Base-by-base conservation (phyloP, 345 rosid genomes). In the Eutrema heterophyllum region DNA sequence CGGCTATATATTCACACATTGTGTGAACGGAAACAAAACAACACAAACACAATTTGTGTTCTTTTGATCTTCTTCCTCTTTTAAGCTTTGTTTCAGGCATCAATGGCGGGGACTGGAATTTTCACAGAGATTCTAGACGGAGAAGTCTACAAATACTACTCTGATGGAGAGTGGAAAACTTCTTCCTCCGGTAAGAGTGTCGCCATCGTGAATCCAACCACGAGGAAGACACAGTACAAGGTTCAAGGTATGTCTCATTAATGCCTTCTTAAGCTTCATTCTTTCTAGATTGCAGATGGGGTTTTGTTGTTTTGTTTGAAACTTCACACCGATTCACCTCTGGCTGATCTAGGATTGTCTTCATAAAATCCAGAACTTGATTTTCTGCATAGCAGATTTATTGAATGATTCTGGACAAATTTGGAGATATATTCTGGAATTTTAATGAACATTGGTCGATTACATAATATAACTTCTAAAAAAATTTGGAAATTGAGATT, bases 91-190 rank as follows among this genome's bases (percentile, higher is more conserved):
- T 41, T 67, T 27, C 50, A 60, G 61, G 48, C 5, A 70, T 48
- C 62, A 73, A 94, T 95, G 99, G 98, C 96, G 0, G 98, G 97
- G 12, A 88, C 67, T 67, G 97, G 94, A 71, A 79, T 82, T 41
- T 95, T 95, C 74, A 53, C 83, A 30, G 98, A 92, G 75, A 90
- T 90, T 9, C 26, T 95, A n/a, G 96, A 92, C 4, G 99, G 90
- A 50, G 99, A 92, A 32, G 92, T 81, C 21, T 92, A 80, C 85
- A 92, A 90, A 69, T 95, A 88, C 78, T 92, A 90, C 83, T 51
- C 81, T 64, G 92, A 88, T 52, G 96, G 97, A 39, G 92, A 87
- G 74, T 95, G 99, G 99, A 87, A 75, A 78, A 85, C 83, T 39
- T 90, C 98, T 14, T 74, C 88, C 65, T 92, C 98, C 9, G 91